phyloP scores from a whole-genome alignment of 106 monocot species.

The Apostasia shenzhenica region DNA sequence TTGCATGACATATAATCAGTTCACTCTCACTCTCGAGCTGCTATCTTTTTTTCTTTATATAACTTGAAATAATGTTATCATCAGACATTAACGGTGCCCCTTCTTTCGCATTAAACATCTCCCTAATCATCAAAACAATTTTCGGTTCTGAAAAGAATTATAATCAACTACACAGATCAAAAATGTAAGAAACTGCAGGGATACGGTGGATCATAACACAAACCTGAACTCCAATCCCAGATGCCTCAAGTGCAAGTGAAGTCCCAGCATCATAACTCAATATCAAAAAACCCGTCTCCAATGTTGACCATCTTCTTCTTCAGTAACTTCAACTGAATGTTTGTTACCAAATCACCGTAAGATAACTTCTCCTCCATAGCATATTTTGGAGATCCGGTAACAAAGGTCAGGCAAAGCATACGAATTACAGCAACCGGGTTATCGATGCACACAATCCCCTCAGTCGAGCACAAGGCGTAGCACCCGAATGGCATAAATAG shows the following conservation, averaged over 20 bases:
- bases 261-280: conserved; percentile 24
- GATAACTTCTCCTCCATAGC: conserved; percentile 22
- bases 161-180: no score
- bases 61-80: no score
- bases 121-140: no score
- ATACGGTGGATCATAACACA: neutral
- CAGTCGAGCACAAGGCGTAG: conserved; percentile 37
- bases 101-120: no score
- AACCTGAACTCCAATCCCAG: conserved; percentile 33
- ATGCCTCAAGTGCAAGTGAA: conserved; percentile 41
- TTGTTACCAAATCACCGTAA: conserved; percentile 31
- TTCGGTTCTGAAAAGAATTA: no score
- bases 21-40: neutral
- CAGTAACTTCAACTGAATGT: conserved; percentile 17
- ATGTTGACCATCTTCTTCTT: conserved; percentile 6
- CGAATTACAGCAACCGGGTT: conserved; percentile 12
- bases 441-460: conserved; percentile 41
- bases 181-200: no score
- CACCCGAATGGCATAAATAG: conserved; percentile 39
- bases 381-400: neutral
- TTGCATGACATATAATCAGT: neutral
- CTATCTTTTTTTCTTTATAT: no score
- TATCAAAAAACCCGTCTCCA: neutral
- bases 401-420: conserved; percentile 41
- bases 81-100: no score